Base-by-base conservation (phyloP, 176 grass and related monocot genomes). In the Hsuehochloa calcarea region DNA sequence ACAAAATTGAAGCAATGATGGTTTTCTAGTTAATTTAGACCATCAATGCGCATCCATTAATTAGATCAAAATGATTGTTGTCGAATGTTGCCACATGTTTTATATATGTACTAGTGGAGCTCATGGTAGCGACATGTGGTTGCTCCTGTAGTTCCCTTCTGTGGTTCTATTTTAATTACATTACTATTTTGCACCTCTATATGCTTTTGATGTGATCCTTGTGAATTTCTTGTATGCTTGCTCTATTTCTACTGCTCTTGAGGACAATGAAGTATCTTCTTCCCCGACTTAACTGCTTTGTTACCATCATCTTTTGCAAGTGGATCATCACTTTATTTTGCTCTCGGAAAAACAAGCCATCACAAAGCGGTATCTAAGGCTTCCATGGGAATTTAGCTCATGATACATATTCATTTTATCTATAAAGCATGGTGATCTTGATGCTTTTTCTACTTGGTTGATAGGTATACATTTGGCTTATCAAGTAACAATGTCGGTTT, bases 401-500 rank as follows among this genome's bases (percentile, higher is more conserved):
- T 31, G 12, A 45, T 29, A 8, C 78, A 38, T 69, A 35, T 31
- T 62, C 77, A 25, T 71, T 80, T 12, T 81, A 40, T 73, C 58
- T 60, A 45, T 79, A 80, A 79, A 73, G 46, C 65, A 56, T 64
- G 29, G 29, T 65, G 59, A 81, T 84, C 72, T 86, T 82, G 61
- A 85, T 56, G 7, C 39, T 62, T 46, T 74, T 74, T 71, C 40
- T 82, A 29, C 29, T 81, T 90, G 47, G 65, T 80, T 89, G 78
- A 79, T 86, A 99, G 96, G 81, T 94, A 99, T 76, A 90, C 86
- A 55, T 90, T 99, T 82, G 93, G 90, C 26, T 65, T 89, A 71
- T 94, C 96, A 51, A 89, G 78, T 81, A 92, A 85, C 82, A 99
- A 94, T 80, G 90, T 85, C 0, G 96, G 96, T 4, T 82, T 99